Percentiles rank a stretch among this genome's conserved stretches.
Evolutionary conservation across 2,329 filamentous ascomycete genomes (phyloP).

Genomic region (Clonostachys rosea): DNA sequence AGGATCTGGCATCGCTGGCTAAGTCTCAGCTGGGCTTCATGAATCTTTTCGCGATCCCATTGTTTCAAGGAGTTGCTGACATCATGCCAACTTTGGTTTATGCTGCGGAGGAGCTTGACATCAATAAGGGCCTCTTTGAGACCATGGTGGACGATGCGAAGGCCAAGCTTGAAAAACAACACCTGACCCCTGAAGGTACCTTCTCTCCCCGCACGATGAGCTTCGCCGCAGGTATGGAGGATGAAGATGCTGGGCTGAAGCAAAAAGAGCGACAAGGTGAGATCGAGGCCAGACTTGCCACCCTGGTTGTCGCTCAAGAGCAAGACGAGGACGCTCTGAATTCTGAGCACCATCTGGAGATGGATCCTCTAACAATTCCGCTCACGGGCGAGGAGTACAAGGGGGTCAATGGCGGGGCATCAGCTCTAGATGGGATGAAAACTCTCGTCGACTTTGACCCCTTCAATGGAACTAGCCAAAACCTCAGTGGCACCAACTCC

Average conservation of each 20-base stretch:
- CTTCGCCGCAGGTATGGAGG: slow-evolving; percentile 22
- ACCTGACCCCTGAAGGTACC: slow-evolving; percentile 30
- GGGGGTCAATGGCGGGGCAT: slow-evolving; percentile 35
- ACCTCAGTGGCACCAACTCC: slow-evolving; percentile 8
- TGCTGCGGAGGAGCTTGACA: slow-evolving; percentile 74
- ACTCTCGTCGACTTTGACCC: slow-evolving; percentile 46
- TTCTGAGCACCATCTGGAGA: too few species aligned
- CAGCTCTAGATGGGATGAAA: slow-evolving; percentile 38
- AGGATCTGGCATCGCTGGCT: slow-evolving; percentile 76
- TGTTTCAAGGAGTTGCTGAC: slow-evolving; percentile 85
- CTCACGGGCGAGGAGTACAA: slow-evolving; percentile 21
- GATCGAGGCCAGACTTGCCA: slow-evolving; percentile 9
- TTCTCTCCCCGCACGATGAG: slow-evolving; percentile 40
- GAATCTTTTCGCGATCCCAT: slow-evolving; percentile 88
- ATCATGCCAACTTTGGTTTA: slow-evolving; percentile 83
- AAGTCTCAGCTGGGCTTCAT: slow-evolving; percentile 94
- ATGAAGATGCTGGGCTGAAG: slow-evolving; percentile 4
- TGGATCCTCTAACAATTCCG: too few species aligned
- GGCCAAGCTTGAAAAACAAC: slow-evolving; percentile 29
- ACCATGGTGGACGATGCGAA: slow-evolving; percentile 61
- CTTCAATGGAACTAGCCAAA: slow-evolving; percentile 29
- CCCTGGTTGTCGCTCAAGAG: slow-evolving; percentile 11
- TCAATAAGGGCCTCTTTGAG: slow-evolving; percentile 74
- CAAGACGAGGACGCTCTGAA: slow-evolving; percentile 14
- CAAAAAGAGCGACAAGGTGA: slow-evolving; percentile 10